Evolutionary conservation across 805 yeast species (phyloP).

Genomic region (Aciculoconidium aculeatum): DNA sequence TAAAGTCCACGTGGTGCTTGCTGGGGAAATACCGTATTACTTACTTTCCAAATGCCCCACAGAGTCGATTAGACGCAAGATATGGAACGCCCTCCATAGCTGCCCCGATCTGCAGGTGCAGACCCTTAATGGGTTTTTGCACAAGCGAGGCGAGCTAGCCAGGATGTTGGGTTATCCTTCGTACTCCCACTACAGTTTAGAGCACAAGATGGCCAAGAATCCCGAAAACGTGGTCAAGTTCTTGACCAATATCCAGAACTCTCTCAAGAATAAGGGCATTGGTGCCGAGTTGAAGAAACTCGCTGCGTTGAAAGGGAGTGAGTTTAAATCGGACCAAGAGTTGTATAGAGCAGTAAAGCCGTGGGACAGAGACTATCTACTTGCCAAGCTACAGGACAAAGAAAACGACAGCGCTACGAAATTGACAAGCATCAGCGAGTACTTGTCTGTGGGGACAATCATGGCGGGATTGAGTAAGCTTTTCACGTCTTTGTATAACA

Average conservation of each 20-base stretch:
- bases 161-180: conserved; percentile 62
- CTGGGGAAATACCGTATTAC: conserved; percentile 60
- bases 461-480: conserved; percentile 75
- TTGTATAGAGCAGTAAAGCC: conserved; percentile 55
- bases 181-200: conserved; percentile 74
- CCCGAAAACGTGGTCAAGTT: conserved; percentile 75
- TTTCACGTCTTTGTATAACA: conserved; percentile 69
- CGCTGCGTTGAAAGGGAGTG: conserved; percentile 9
- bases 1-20: conserved; percentile 27
- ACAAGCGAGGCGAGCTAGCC: conserved; percentile 66
- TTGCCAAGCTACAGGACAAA: conserved; percentile 16
- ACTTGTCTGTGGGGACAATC: conserved; percentile 81
- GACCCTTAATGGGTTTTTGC: conserved; percentile 52
- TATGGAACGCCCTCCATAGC: conserved; percentile 74
- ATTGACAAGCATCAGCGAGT: conserved; percentile 51
- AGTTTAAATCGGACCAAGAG: conserved; percentile 22
- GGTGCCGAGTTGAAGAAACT: conserved; percentile 45
- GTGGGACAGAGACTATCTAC: conserved; percentile 83
- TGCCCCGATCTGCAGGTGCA: conserved; percentile 58
- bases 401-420: conserved; percentile 6
- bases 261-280: conserved; percentile 45
- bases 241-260: conserved; percentile 49
- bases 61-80: conserved; percentile 50
- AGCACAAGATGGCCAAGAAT: conserved; percentile 82
- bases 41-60: conserved; percentile 55